Conservation (phyloP, 306 rosid genomes). For the Corylus heterophylla region DNA sequence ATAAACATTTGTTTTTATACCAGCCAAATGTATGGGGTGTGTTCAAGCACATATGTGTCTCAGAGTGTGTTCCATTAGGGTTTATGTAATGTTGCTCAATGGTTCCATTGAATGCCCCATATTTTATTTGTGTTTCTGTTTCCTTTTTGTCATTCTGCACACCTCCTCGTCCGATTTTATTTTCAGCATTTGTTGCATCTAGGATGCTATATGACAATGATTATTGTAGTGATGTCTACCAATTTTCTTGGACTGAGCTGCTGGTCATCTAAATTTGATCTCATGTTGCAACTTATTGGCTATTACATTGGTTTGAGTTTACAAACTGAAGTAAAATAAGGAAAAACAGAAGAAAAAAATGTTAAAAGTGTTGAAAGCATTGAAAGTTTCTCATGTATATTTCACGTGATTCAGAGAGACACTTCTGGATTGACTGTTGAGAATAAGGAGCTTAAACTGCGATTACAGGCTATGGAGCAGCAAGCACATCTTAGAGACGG, state of each 20-base stretch:
- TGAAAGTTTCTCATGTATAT: constrained; percentile 17
- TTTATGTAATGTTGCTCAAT: not conserved
- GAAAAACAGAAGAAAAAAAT: not conserved
- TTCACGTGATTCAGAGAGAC: constrained; percentile 78
- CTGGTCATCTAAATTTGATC: not conserved
- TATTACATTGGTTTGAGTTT: constrained; percentile 16
- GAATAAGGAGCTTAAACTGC: constrained; percentile 89
- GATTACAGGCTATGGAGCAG: constrained; percentile 83
- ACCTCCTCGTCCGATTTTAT: not conserved
- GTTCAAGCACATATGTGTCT: not conserved
- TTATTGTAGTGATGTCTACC: not conserved
- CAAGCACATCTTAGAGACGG: constrained; percentile 96
- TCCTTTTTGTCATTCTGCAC: not conserved
- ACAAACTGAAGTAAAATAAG: not conserved
- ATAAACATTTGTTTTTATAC: not conserved
- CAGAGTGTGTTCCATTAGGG: not conserved
- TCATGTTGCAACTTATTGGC: not conserved
- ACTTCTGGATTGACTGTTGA: constrained; percentile 64
- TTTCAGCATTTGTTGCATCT: not conserved
- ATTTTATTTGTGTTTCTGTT: not conserved
- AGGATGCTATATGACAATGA: not conserved
- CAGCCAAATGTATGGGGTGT: not conserved
- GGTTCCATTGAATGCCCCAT: not conserved
- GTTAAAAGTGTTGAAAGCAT: not conserved
- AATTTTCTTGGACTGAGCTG: not conserved